These are phyloP conservation scores for Aspergillus novoparasiticus DNA, from an alignment of 2,329 filamentous ascomycete species.

Conservation along the genomic window DNA sequence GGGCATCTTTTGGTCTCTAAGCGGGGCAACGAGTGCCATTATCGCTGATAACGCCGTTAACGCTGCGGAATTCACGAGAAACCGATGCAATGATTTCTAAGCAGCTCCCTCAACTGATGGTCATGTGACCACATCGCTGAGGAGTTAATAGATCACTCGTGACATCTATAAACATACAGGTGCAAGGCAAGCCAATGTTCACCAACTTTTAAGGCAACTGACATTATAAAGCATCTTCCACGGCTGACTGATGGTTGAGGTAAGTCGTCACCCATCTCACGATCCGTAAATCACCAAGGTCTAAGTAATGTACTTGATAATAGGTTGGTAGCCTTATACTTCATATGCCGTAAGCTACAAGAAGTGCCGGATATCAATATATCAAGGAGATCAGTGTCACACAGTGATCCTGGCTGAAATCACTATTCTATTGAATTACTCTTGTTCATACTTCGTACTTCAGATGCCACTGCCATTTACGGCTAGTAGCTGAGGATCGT, in stretches of 20 bases:
- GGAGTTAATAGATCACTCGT: no score
- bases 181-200: background rate
- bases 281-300: background rate
- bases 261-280: background rate
- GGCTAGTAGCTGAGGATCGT: background rate
- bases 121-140: conserved; percentile 13
- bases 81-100: conserved; percentile 23
- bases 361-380: no score
- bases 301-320: background rate
- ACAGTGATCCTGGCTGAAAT: no score
- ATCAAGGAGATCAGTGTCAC: no score
- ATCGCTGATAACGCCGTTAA: conserved; percentile 21
- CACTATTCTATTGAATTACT: background rate
- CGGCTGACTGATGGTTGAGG: background rate
- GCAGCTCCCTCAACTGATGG: conserved; percentile 12
- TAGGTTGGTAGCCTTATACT: background rate
- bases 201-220: background rate
- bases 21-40: conserved; percentile 21
- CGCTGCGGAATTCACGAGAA: background rate
- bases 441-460: background rate
- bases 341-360: no score
- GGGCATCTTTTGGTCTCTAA: background rate
- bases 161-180: background rate
- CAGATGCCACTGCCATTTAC: background rate
- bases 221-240: background rate